Conservation (phyloP, 1,139 yeast species). For the Trichomonascaceae sp. region DNA sequence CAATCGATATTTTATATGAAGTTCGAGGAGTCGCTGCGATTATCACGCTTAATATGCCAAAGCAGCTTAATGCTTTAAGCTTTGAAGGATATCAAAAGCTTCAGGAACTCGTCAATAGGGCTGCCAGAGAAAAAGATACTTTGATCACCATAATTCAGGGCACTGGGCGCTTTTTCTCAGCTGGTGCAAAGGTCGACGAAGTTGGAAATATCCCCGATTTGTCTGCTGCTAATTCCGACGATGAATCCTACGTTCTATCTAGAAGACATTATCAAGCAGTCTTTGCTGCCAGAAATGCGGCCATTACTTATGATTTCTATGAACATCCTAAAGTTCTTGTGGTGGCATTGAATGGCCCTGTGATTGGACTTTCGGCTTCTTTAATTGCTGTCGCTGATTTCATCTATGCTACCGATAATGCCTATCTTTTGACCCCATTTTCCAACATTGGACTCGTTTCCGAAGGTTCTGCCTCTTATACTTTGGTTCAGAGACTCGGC, state of each 20-base stretch:
- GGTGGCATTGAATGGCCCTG: slow-evolving; percentile 83
- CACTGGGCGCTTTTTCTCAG: slow-evolving; percentile 72
- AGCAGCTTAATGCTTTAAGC: slow-evolving; percentile 60
- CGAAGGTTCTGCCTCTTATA: slow-evolving; percentile 73
- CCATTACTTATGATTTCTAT: slow-evolving; percentile 61
- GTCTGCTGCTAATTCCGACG: slow-evolving; percentile 13
- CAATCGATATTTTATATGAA: slow-evolving; percentile 27
- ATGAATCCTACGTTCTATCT: slow-evolving; percentile 23
- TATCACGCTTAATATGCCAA: slow-evolving; percentile 63
- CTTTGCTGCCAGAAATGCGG: slow-evolving; percentile 66
- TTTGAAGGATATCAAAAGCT: slow-evolving; percentile 59
- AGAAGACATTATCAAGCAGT: slow-evolving; percentile 15
- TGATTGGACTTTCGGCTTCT: slow-evolving; percentile 72
- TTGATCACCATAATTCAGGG: slow-evolving; percentile 62
- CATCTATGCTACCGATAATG: slow-evolving; percentile 60
- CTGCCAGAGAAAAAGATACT: slow-evolving; percentile 62
- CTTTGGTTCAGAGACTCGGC: slow-evolving; percentile 67
- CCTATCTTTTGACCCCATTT: slow-evolving; percentile 68
- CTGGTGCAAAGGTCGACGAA: slow-evolving; percentile 68
- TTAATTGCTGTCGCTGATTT: slow-evolving; percentile 71
- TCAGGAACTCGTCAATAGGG: slow-evolving; percentile 55
- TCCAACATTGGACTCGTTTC: slow-evolving; percentile 77
- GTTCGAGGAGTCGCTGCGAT: slow-evolving; percentile 52
- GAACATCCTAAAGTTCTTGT: slow-evolving; percentile 69
- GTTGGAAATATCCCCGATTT: slow-evolving; percentile 16